phyloP scores from a whole-genome alignment of 352 stramenopile species.

The Peronosclerospora sorghi region DNA sequence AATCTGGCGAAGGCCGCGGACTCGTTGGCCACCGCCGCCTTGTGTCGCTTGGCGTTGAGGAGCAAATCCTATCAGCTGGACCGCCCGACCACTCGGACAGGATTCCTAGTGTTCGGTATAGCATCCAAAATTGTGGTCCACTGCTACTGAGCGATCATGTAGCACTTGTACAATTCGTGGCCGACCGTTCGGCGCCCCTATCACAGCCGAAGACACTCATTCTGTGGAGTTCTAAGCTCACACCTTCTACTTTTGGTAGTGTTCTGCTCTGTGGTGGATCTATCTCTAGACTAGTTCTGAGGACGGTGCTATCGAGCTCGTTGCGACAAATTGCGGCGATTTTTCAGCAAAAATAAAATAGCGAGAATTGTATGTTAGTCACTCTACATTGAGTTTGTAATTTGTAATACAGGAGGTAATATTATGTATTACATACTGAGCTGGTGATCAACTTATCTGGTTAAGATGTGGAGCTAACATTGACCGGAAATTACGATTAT shows the following conservation, averaged over 20 bases:
- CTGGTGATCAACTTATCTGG: conserved; percentile 12
- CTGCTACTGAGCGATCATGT: conserved; percentile 42
- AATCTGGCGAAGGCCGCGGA: conserved; percentile 25
- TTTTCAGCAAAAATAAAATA: conserved; percentile 15
- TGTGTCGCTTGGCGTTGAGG: conserved; percentile 32
- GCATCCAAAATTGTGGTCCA: conserved; percentile 29
- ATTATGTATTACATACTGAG: conserved; percentile 1
- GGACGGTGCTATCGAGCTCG: conserved; percentile 19
- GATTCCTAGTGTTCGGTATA: conserved; percentile 44
- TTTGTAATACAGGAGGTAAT: conserved; percentile 7
- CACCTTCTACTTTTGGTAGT: conserved; percentile 31
- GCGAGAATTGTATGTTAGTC: neutral
- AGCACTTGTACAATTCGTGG: conserved; percentile 44
- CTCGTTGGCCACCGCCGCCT: conserved; percentile 30
- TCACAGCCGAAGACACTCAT: conserved; percentile 38
- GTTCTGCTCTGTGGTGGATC: conserved; percentile 48
- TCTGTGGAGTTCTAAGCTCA: conserved; percentile 51
- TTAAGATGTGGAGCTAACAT: conserved; percentile 10
- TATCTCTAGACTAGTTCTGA: conserved; percentile 26
- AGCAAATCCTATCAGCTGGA: conserved; percentile 44
- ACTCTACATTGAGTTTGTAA: neutral
- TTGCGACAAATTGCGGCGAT: conserved; percentile 12
- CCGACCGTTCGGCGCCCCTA: conserved; percentile 15
- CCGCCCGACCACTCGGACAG: conserved; percentile 23
- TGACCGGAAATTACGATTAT: conserved; percentile 1